Evolutionary conservation across 2,329 filamentous ascomycete species (phyloP), one percentile per base, ranked within the genome.

Genomic region (Myotisia sp.): DNA sequence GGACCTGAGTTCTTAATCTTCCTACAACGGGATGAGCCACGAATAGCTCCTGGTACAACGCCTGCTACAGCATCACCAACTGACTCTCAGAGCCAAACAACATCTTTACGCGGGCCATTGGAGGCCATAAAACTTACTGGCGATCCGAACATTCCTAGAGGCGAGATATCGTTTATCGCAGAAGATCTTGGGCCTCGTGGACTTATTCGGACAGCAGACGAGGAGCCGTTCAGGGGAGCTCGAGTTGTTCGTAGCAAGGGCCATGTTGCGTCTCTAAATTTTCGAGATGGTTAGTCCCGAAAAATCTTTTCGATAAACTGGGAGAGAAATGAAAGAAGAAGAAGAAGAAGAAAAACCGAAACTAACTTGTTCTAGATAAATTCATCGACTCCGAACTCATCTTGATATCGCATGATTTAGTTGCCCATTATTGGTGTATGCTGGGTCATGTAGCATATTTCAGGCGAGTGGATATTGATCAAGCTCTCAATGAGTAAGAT

Each of bases 91-190:
- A 6, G 8, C 14, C 26, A 29, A 16, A 13, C 6, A 19, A 20
- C 31, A 26, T 31, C 27, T 4, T 7, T 18, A 34, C 28, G 34
- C 8, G 83, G 84, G 3, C 66, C 74, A 2, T 55, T 95, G 3
- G 76, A 86, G 53, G 87, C 80, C 0, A 75, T 94, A 49, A 95
- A 95, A 53, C 62, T 98, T 21, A 95, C 87, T 0, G 87, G 87
- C 1, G 87, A 98, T 49, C 74, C 79, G 0, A 92, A 94, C 44
- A 75, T 95, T 9, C 87, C 87, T 0, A 70, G 86, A 6, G 87
- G 86, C 6, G 79, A 94, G 54, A 74, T 76, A 45, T 83, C 80
- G 0, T 94, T 92, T 52, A 67, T 82, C 3, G 79, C 76, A 0
- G 71, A 83, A 4, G 84, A 94, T 45, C 71, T 95, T 22, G 77